Conservation (phyloP, 768 basidiomycete genomes). For the Zangia roseola region DNA sequence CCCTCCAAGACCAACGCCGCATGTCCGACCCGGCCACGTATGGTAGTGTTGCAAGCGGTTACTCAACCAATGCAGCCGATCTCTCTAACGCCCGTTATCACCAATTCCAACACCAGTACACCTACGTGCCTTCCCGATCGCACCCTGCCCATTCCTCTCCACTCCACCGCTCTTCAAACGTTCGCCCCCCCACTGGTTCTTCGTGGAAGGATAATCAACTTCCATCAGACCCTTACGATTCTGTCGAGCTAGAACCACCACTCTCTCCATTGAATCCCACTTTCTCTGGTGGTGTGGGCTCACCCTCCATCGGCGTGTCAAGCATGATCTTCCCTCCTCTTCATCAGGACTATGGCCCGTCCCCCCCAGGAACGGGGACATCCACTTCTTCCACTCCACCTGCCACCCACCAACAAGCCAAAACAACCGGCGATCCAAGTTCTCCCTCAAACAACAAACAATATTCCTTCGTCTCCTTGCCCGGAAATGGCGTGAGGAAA, state of each 20-base stretch:
- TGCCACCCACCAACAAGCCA: constrained; percentile 24
- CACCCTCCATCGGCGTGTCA: constrained; percentile 33
- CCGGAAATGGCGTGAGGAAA: constrained; percentile 80
- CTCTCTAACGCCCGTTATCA: constrained; percentile 36
- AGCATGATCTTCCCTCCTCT: constrained; percentile 43
- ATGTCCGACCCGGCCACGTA: constrained; percentile 66
- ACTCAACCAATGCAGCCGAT: constrained; percentile 33
- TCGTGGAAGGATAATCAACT: constrained; percentile 32
- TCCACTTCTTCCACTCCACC: constrained; percentile 51
- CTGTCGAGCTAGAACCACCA: constrained; percentile 43
- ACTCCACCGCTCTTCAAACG: constrained; percentile 45
- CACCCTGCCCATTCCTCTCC: constrained; percentile 40
- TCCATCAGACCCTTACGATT: constrained; percentile 34
- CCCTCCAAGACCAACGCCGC: constrained; percentile 56
- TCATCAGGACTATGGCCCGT: constrained; percentile 54
- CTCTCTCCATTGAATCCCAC: constrained; percentile 55
- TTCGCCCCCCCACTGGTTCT: constrained; percentile 41
- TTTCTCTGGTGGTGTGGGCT: constrained; percentile 44
- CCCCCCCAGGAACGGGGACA: constrained; percentile 61
- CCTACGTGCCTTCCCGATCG: constrained; percentile 33
- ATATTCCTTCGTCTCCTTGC: constrained; percentile 79
- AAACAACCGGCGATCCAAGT: constrained; percentile 20
- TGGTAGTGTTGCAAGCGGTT: constrained; percentile 39
- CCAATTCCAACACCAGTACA: constrained; percentile 43
- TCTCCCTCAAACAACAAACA: constrained; percentile 57